These are phyloP conservation scores for Boletus patriciae DNA, from an alignment of 768 basidiomycete genomes.

Conservation along the genomic window DNA sequence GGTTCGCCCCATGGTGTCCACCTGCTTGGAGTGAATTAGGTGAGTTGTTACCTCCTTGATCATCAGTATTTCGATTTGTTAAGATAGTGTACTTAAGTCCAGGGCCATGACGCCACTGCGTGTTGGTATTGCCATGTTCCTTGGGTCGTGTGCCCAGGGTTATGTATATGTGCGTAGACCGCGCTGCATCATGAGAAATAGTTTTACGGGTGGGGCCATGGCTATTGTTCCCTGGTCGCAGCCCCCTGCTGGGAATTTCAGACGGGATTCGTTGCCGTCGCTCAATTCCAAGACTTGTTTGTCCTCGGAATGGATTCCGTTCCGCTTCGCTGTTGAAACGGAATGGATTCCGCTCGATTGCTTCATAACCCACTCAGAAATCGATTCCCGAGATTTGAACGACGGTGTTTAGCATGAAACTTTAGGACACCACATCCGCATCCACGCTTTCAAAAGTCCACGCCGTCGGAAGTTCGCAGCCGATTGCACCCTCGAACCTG, in stretches of 20 bases:
- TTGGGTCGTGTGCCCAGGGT: slow-evolving; percentile 22
- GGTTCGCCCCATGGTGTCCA: background rate
- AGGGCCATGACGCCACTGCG: slow-evolving; percentile 26
- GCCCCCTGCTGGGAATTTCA: background rate
- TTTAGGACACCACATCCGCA: background rate
- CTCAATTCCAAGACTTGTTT: slow-evolving; percentile 1
- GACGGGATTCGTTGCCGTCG: background rate
- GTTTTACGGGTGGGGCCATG: background rate
- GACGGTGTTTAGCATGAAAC: slow-evolving; percentile 22
- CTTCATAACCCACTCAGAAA: slow-evolving; percentile 3
- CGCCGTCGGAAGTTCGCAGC: slow-evolving; percentile 13
- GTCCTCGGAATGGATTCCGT: slow-evolving; percentile 7
- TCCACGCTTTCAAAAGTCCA: slow-evolving; percentile 10
- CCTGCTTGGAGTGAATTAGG: slow-evolving; percentile 15
- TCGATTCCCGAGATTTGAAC: background rate
- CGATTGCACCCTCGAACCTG: slow-evolving; percentile 17
- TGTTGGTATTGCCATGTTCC: slow-evolving; percentile 14
- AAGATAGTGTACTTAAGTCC: background rate
- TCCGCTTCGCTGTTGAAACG: background rate
- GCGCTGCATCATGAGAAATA: slow-evolving; percentile 21
- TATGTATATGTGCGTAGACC: slow-evolving; percentile 19
- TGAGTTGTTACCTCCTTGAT: slow-evolving; percentile 19
- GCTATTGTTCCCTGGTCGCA: background rate
- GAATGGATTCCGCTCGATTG: slow-evolving; percentile 9
- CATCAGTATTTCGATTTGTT: slow-evolving; percentile 7